Base-by-base conservation (phyloP, 2,329 filamentous ascomycete species). In the Simplicillium sp. region DNA sequence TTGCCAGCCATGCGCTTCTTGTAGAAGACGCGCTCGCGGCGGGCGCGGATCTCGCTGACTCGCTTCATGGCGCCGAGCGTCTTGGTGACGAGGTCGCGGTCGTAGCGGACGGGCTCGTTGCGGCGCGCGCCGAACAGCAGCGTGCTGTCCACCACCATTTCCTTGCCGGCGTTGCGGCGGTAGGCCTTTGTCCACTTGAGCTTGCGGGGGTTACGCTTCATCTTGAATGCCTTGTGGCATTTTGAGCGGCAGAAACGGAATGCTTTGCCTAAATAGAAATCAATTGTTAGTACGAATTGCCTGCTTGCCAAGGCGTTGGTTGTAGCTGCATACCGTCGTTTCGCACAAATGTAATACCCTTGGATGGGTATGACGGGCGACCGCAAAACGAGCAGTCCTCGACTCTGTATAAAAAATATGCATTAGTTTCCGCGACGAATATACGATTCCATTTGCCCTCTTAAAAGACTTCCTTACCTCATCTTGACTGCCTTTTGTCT, bases 131-230 rank as follows among this genome's bases (percentile, higher is more conserved):
- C 84, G 67, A 97, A 95, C 58, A 87, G 84, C 46, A 98, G 81
- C 28, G 90, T 95, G 55, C 80, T 84, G 73, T 98, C 92, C 65
- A 97, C 89, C 43, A 86, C 85, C 87, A 94, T 80, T 59, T 80
- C 75, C 70, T 88, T 94, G 68, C 87, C 87, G 43, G 84, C 82
- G 14, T 60, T 61, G 59, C 82, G 83, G 57, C 88, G 84, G 75
- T 89, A 90, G 39, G 87, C 81, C 73, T 96, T 95, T 47, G 90
- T 96, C 92, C 90, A 96, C 66, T 88, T 92, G 54, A 97, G 78
- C 66, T 96, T 95, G 61, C 90, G 82, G 29, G 90, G 89, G 68
- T 97, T 96, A 51, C 92, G 82, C 84, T 95, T 95, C 87, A 94
- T 94, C 69, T 94, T 92, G 78, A 94, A 94, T 64, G 80, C 82